Base-by-base conservation (phyloP, 306 rosid species). In the Lathyrus oleraceus region DNA sequence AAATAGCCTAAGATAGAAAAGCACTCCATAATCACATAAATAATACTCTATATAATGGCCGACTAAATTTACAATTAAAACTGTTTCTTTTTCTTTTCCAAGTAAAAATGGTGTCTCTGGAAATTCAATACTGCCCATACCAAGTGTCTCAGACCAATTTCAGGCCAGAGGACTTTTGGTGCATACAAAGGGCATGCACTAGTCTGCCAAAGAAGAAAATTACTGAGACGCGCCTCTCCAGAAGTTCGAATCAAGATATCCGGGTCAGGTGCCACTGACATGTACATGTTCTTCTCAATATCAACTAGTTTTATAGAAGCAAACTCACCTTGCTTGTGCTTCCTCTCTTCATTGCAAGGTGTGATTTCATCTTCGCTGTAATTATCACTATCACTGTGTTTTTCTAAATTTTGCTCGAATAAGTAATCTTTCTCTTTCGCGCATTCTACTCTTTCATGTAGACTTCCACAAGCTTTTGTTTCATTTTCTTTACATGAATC, bases 161-260 rank as follows among this genome's bases (percentile, higher is more conserved):
- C 95, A 32, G 96, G 96, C 96, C 96, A 90, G 35, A 90, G 88
- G 0, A 83, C 88, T 8, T 80, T 14, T 19, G 96, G 94, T 21
- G 89, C 82, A 75, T 82, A 85, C 80, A 89, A 76, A n/a, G 81
- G 86, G 39, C 91, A 85, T 61, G 74, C 43, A 60, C 81, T 60
- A 59, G 91, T 85, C 76, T 87, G 89, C 96, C 91, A 90, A 52
- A 90, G 96, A 74, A 88, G 95, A 72, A 90, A 87, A 78, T 86
- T 90, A 74, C 95, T 86, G 44, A 90, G 88, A 1, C 95, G 88
- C 16, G 69, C 79, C 72, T 86, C 95, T 0, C 96, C 96, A 0
- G 87, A 82, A 61, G 86, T 81, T 73, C 90, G 83, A 20, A 90
- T 83, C 78, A 90, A 17, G 23, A 84, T 84, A 70, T 90, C 95